Conservation (phyloP, 73 alveolate species). For the Uronychia setigera region DNA sequence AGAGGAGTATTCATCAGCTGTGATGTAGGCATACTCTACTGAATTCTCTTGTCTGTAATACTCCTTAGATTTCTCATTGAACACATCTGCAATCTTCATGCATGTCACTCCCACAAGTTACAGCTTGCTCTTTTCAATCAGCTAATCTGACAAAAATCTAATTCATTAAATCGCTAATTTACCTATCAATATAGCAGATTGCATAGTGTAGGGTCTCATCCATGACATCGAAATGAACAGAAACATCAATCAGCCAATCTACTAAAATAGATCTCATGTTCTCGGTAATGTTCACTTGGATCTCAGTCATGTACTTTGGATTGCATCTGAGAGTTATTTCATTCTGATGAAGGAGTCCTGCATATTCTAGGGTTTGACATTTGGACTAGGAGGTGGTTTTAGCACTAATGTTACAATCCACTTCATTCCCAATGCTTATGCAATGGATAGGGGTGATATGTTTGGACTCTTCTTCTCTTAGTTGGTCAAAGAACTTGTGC, state of each 20-base stretch:
- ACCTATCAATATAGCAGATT: slow-evolving; percentile 81
- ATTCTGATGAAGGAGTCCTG: not conserved
- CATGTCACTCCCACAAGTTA: slow-evolving; percentile 97
- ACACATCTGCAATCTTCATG: slow-evolving; percentile 95
- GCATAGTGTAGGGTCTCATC: slow-evolving; percentile 96
- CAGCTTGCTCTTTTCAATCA: slow-evolving; percentile 76
- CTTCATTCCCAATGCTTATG: not conserved
- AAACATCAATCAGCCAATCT: slow-evolving; percentile 98
- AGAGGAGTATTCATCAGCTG: slow-evolving; percentile 87
- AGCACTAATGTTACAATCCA: slow-evolving; percentile 6
- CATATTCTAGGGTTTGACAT: not conserved
- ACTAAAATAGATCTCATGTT: slow-evolving; percentile 77
- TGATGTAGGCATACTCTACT: slow-evolving; percentile 88
- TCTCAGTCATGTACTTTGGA: slow-evolving; percentile 22
- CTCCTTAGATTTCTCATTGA: slow-evolving; percentile 90
- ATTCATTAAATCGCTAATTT: slow-evolving; percentile 53
- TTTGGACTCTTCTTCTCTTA: not conserved
- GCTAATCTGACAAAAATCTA: not conserved
- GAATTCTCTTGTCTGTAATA: slow-evolving; percentile 91
- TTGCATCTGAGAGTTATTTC: slow-evolving; percentile 19
- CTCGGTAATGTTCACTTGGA: slow-evolving; percentile 22
- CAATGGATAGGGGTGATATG: not conserved
- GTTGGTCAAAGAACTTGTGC: slow-evolving; percentile 75
- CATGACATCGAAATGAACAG: slow-evolving; percentile 91
- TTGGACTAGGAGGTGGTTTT: not conserved